Evolutionary conservation across 2,329 filamentous ascomycete genomes (phyloP).

Genomic region (Lasiodiplodia theobromae): DNA sequence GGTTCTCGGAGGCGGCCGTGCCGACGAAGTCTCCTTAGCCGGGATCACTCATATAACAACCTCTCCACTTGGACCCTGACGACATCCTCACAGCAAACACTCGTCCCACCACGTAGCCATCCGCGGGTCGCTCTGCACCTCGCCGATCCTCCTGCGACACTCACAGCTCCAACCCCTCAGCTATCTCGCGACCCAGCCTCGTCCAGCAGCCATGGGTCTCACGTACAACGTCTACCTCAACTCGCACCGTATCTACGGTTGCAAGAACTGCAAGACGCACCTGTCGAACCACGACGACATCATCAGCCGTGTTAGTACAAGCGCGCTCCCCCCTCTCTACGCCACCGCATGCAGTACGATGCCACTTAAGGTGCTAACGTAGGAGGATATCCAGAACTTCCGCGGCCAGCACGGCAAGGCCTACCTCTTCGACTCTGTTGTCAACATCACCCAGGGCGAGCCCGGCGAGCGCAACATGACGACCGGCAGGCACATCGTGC

Average conservation of each 20-base stretch:
- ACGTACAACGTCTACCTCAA: slow-evolving; percentile 91
- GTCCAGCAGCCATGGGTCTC: slow-evolving; percentile 72
- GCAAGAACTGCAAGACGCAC: slow-evolving; percentile 92
- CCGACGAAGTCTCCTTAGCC: slow-evolving; percentile 23
- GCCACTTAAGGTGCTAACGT: slow-evolving; percentile 4
- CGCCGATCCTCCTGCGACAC: not conserved
- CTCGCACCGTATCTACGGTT: slow-evolving; percentile 87
- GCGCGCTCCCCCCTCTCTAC: not conserved
- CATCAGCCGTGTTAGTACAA: slow-evolving; percentile 77
- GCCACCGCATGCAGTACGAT: not conserved
- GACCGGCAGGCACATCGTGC: slow-evolving; percentile 90
- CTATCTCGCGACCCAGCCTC: slow-evolving; percentile 1
- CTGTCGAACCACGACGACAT: slow-evolving; percentile 96
- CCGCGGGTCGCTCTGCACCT: slow-evolving; percentile 1
- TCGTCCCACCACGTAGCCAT: not conserved
- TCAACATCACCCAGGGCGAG: slow-evolving; percentile 85
- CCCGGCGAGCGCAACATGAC: slow-evolving; percentile 98
- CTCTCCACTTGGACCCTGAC: slow-evolving; percentile 11
- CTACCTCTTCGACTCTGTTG: slow-evolving; percentile 92
- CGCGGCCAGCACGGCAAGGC: slow-evolving; percentile 98
- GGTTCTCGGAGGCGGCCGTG: slow-evolving; percentile 23
- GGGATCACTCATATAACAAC: slow-evolving; percentile 18
- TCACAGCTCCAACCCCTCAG: not conserved
- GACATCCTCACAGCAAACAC: slow-evolving; percentile 6
- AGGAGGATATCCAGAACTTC: slow-evolving; percentile 74